phyloP scores from a whole-genome alignment of 495 filamentous ascomycete genomes.

The Aspergillus sparsus region DNA sequence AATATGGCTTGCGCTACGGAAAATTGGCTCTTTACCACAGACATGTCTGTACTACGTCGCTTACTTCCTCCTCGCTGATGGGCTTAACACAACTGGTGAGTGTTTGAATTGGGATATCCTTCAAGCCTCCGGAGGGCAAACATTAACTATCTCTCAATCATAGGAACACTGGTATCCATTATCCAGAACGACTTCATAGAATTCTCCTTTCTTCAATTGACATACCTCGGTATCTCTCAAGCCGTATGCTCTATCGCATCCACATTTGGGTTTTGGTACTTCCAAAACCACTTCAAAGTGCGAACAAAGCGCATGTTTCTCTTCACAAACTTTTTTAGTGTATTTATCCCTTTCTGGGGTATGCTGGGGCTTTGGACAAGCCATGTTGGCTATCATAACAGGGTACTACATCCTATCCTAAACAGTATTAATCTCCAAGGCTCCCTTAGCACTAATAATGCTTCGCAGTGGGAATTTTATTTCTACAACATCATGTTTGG shows the following conservation, averaged over 20 bases:
- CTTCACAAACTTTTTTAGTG: slow-evolving; percentile 50
- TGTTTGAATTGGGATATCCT: background rate
- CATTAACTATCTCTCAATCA: background rate
- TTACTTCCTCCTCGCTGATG: slow-evolving; percentile 53
- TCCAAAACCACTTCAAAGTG: slow-evolving; percentile 51
- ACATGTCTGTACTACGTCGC: slow-evolving; percentile 49
- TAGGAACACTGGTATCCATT: slow-evolving; percentile 46
- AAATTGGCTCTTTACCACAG: slow-evolving; percentile 46
- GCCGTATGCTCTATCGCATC: slow-evolving; percentile 46
- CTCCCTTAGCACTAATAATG: slow-evolving; percentile 8
- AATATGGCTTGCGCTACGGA: slow-evolving; percentile 45
- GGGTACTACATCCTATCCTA: slow-evolving; percentile 25
- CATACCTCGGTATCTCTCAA: slow-evolving; percentile 51
- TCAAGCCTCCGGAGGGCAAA: background rate
- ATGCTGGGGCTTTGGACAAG: slow-evolving; percentile 53
- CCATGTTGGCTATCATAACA: slow-evolving; percentile 49
- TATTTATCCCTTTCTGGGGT: slow-evolving; percentile 53
- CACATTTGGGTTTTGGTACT: slow-evolving; percentile 54
- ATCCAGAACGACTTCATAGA: slow-evolving; percentile 50
- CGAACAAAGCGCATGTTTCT: slow-evolving; percentile 53
- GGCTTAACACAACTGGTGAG: slow-evolving; percentile 51
- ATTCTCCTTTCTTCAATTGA: slow-evolving; percentile 52
- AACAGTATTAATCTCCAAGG: background rate
- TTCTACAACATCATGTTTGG: slow-evolving; percentile 54
- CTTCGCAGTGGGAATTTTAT: slow-evolving; percentile 49